These are phyloP conservation scores for Penicillium coffeae DNA, from an alignment of 495 filamentous ascomycete species.

Conservation along the genomic window DNA sequence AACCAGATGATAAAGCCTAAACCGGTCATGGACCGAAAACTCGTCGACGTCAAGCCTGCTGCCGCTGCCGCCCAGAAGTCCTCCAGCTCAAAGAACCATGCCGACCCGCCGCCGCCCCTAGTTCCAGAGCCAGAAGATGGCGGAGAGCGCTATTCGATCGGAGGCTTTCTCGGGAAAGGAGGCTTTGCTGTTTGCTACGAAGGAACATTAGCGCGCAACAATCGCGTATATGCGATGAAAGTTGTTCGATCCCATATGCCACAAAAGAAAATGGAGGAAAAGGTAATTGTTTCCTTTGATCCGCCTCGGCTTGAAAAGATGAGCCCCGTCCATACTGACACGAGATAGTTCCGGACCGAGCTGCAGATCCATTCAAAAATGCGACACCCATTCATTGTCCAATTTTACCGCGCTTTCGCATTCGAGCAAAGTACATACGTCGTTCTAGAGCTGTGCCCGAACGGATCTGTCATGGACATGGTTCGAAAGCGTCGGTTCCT, in stretches of 20 bases:
- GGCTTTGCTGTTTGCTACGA: constrained; percentile 92
- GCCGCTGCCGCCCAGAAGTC: constrained; percentile 43
- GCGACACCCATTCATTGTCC: constrained; percentile 88
- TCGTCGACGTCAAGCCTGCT: constrained; percentile 49
- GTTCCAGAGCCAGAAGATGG: constrained; percentile 72
- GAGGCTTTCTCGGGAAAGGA: constrained; percentile 83
- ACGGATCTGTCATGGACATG: constrained; percentile 99
- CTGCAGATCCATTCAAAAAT: constrained; percentile 98
- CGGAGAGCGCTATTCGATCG: constrained; percentile 76
- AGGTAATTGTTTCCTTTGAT: constrained; percentile 51
- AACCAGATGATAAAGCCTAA: constrained; percentile 54
- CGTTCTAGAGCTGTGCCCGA: constrained; percentile 88
- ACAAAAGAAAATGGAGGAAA: constrained; percentile 78
- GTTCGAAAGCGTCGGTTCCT: constrained; percentile 81
- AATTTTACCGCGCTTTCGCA: constrained; percentile 90
- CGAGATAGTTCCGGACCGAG: constrained; percentile 84
- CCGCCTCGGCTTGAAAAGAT: background rate
- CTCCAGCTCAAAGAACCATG: constrained; percentile 54
- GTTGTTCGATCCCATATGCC: constrained; percentile 88
- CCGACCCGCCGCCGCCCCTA: constrained; percentile 70
- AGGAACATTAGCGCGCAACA: constrained; percentile 62
- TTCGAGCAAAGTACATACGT: constrained; percentile 87
- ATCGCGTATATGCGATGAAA: constrained; percentile 76
- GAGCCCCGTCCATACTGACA: background rate
- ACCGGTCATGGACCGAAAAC: constrained; percentile 39